A percentile compares a stretch with the other conserved stretches of the same genome.
Evolutionary conservation across 345 rosid genomes (phyloP).

Genomic region (Salix exigua): DNA sequence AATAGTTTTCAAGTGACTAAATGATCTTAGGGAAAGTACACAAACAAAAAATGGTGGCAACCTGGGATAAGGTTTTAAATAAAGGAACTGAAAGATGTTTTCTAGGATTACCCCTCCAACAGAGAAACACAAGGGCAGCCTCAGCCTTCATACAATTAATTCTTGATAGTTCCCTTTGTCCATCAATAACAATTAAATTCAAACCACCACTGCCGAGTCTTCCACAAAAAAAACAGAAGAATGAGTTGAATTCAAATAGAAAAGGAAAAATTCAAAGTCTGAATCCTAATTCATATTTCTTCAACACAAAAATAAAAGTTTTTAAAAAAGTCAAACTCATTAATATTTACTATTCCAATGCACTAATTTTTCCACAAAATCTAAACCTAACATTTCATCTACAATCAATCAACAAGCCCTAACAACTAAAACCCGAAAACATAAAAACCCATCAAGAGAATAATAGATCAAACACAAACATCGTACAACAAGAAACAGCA

Average conservation of each 20-base stretch:
- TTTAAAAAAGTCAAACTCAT: constrained; percentile 7
- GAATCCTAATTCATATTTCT: neutral
- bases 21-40: neutral
- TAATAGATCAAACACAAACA: neutral
- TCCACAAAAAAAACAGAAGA: too few relatives aligned
- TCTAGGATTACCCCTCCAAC: neutral
- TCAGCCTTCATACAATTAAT: neutral
- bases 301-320: neutral
- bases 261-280: neutral
- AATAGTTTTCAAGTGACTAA: neutral
- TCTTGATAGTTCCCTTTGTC: neutral
- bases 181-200: neutral
- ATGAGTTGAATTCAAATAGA: neutral
- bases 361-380: constrained; percentile 9
- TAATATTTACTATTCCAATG: constrained; percentile 3
- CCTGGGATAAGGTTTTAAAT: neutral
- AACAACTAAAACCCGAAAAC: neutral
- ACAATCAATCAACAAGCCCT: neutral
- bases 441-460: constrained; percentile 1
- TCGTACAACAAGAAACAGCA: neutral
- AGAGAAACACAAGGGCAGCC: neutral
- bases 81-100: too few relatives aligned
- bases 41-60: neutral
- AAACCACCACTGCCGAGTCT: too few relatives aligned
- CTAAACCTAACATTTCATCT: constrained; percentile 2